A percentile compares a stretch with the other conserved stretches of the same genome.
Conservation (phyloP, 2,329 filamentous ascomycete species). For the Sporothrix pallida region DNA sequence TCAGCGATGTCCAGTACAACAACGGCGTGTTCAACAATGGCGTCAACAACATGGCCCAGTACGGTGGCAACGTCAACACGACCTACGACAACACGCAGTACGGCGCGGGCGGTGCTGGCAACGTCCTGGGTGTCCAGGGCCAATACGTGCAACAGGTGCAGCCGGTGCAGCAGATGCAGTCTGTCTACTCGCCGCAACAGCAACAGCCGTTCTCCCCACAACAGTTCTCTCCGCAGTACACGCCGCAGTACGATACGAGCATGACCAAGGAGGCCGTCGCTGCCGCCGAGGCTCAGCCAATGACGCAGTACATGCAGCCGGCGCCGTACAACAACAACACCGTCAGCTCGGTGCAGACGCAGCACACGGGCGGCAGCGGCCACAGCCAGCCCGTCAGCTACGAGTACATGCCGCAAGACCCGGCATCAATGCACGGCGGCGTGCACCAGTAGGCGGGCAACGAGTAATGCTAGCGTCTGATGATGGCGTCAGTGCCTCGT, state of each 20-base stretch:
- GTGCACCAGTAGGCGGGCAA: background rate
- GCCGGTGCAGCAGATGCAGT: background rate
- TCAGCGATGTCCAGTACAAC: constrained; percentile 13
- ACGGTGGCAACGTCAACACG: background rate
- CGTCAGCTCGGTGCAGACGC: background rate
- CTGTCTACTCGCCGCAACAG: background rate
- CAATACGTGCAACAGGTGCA: background rate
- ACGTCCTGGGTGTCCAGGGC: background rate
- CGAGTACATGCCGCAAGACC: background rate
- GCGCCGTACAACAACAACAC: constrained; percentile 9
- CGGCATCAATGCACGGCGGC: constrained; percentile 8
- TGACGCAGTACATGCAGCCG: constrained; percentile 10
- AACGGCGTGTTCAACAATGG: background rate
- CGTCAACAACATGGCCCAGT: background rate
- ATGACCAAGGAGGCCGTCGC: constrained; percentile 14
- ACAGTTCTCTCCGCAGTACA: background rate
- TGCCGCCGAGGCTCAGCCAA: background rate
- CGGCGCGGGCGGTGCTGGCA: background rate
- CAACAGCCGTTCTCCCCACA: background rate
- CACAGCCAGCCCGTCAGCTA: background rate
- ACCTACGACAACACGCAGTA: constrained; percentile 1
- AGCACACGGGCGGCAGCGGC: background rate
- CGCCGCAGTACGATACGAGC: constrained; percentile 9
- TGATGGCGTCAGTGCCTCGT: background rate
- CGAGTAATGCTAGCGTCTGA: no score